Conservation (phyloP, 768 basidiomycete species). For the Boletales sp. region DNA sequence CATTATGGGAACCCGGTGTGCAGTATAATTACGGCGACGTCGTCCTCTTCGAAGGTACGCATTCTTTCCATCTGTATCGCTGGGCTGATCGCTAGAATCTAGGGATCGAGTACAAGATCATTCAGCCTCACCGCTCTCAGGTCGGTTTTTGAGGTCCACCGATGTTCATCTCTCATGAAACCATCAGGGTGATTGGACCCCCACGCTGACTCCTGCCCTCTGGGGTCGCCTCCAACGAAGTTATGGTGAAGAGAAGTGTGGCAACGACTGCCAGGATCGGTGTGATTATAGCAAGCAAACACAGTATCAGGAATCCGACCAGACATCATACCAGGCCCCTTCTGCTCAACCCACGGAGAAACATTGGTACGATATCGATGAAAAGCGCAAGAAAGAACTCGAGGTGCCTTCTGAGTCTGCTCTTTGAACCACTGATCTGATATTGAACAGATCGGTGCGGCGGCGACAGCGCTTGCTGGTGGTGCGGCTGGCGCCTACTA, state of each 20-base stretch:
- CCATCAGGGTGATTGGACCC: conserved; percentile 64
- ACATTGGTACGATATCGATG: conserved; percentile 54
- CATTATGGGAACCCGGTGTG: conserved; percentile 60
- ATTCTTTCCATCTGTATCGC: background rate
- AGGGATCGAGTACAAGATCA: conserved; percentile 61
- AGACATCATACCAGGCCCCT: conserved; percentile 16
- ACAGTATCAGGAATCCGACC: conserved; percentile 26
- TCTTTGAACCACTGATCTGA: conserved; percentile 1
- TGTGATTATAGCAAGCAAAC: conserved; percentile 20
- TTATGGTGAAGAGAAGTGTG: conserved; percentile 17
- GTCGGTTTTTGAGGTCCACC: conserved; percentile 27
- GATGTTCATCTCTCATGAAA: background rate
- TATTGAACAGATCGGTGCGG: conserved; percentile 49
- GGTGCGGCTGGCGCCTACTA: conserved; percentile 36
- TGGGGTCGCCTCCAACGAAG: conserved; percentile 54
- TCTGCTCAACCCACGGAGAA: conserved; percentile 34
- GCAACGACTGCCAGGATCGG: conserved; percentile 12
- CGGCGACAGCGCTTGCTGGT: too few species aligned
- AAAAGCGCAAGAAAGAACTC: conserved; percentile 54
- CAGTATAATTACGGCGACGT: conserved; percentile 52
- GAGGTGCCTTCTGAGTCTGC: conserved; percentile 36
- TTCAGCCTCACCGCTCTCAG: conserved; percentile 70
- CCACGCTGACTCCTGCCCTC: conserved; percentile 56
- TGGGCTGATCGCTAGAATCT: conserved; percentile 11
- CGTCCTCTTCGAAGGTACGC: conserved; percentile 54